These are phyloP conservation scores for Mucor mucedo DNA, from an alignment of 371 early-diverging fungal species.

Conservation along the genomic window DNA sequence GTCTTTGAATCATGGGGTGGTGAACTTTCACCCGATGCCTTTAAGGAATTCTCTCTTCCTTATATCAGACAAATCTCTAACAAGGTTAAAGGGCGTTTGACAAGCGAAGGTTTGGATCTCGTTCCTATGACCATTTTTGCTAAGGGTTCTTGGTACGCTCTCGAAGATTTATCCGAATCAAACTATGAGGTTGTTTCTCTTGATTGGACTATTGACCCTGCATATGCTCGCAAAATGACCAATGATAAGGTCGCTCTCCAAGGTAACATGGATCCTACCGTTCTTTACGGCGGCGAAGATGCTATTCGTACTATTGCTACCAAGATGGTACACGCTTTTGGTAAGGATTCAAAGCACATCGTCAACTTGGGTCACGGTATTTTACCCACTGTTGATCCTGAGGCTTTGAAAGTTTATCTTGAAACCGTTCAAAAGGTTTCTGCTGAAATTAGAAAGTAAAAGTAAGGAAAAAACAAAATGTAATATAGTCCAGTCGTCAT, in stretches of 20 bases:
- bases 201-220: constrained; percentile 91
- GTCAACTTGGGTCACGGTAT: constrained; percentile 98
- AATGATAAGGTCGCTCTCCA: constrained; percentile 80
- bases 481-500: constrained; percentile 5
- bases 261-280: constrained; percentile 95
- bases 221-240: constrained; percentile 63
- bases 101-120: constrained; percentile 39
- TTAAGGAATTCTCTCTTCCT: constrained; percentile 85
- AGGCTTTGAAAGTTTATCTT: constrained; percentile 72
- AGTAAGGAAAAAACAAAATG: neutral
- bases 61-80: constrained; percentile 83
- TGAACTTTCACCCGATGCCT: constrained; percentile 86
- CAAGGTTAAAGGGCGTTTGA: constrained; percentile 68
- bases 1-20: constrained; percentile 98
- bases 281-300: constrained; percentile 79
- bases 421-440: constrained; percentile 69
- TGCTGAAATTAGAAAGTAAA: constrained; percentile 46
- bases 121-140: constrained; percentile 95
- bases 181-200: constrained; percentile 87
- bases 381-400: constrained; percentile 77
- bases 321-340: constrained; percentile 87
- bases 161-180: constrained; percentile 71
- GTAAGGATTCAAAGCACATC: constrained; percentile 75
- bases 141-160: constrained; percentile 88
- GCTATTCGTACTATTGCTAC: constrained; percentile 75